phyloP scores from a whole-genome alignment of 805 yeast species.

The Starmerella powellii region DNA sequence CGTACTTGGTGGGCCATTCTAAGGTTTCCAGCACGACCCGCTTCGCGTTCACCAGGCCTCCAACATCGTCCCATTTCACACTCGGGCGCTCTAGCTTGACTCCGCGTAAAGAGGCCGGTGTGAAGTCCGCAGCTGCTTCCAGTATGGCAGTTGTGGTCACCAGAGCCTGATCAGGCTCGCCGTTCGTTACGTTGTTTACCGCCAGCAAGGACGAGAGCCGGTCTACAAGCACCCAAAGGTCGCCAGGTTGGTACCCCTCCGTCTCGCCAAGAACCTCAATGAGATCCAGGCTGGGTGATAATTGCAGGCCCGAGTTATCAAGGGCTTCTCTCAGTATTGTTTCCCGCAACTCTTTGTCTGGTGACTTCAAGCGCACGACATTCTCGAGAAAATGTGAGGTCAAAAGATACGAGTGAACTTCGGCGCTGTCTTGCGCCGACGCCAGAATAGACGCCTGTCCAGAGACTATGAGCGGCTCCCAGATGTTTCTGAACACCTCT shows the following conservation, averaged over 20 bases:
- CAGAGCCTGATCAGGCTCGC: not conserved
- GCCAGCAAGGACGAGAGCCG: constrained; percentile 32
- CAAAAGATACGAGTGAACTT: constrained; percentile 47
- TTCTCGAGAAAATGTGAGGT: constrained; percentile 63
- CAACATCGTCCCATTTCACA: constrained; percentile 75
- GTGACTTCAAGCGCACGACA: constrained; percentile 48
- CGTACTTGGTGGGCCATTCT: constrained; percentile 95
- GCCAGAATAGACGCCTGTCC: constrained; percentile 48
- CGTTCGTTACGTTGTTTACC: not conserved
- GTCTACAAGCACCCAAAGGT: constrained; percentile 58
- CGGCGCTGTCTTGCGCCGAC: constrained; percentile 51
- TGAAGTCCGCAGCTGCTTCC: constrained; percentile 51
- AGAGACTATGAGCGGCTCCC: constrained; percentile 31
- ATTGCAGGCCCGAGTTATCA: constrained; percentile 22
- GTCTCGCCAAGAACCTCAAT: constrained; percentile 50
- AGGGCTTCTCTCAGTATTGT: constrained; percentile 38
- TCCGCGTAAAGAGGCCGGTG: constrained; percentile 75
- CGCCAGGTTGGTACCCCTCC: constrained; percentile 83
- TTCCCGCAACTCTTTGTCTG: constrained; percentile 51
- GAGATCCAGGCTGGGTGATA: constrained; percentile 29
- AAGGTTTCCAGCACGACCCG: constrained; percentile 67
- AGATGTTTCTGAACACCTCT: constrained; percentile 43
- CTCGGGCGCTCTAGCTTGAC: constrained; percentile 71
- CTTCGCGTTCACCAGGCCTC: constrained; percentile 73
- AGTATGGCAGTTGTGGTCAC: constrained; percentile 33